These are phyloP conservation scores for Eimeria sp. DNA, from an alignment of 169 alveolate genomes.

Conservation along the genomic window DNA sequence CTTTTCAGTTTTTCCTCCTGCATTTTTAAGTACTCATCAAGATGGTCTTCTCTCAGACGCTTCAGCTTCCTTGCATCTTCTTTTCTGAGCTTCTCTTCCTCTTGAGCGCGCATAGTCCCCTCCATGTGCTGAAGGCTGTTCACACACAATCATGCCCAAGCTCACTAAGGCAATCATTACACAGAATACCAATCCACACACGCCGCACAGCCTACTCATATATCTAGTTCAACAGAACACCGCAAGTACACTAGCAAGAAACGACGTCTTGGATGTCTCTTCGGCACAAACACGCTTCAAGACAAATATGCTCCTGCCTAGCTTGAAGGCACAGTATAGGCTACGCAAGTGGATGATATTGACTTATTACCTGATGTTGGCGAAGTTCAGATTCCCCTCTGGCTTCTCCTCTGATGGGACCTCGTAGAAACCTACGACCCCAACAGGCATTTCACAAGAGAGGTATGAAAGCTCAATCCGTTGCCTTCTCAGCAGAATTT, in stretches of 20 bases:
- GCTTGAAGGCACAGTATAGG: not conserved
- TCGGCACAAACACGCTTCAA: not conserved
- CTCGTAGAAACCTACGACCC: slow-evolving; percentile 91
- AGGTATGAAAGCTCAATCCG: not conserved
- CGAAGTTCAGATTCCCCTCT: slow-evolving; percentile 86
- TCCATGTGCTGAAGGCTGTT: slow-evolving; percentile 92
- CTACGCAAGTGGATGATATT: not conserved
- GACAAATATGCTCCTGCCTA: not conserved
- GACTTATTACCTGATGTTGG: slow-evolving; percentile 86
- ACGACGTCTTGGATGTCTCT: not conserved
- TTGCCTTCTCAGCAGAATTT: not conserved
- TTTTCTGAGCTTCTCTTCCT: slow-evolving; percentile 92
- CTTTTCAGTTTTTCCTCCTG: slow-evolving; percentile 90
- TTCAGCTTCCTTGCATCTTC: slow-evolving; percentile 96
- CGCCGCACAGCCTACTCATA: not conserved
- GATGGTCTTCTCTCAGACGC: slow-evolving; percentile 95
- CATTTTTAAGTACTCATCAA: slow-evolving; percentile 95
- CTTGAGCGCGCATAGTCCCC: slow-evolving; percentile 95
- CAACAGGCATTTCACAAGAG: not conserved
- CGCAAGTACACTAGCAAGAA: not conserved
- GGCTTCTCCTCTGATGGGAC: slow-evolving; percentile 93
- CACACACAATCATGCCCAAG: slow-evolving; percentile 1
- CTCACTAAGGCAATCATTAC: not conserved
- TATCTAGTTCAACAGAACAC: not conserved
- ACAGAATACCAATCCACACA: not conserved